These are phyloP conservation scores for slime mould (Dictyostelium discoideum) DNA, from an alignment of 78 protist genomes.

Conservation along the genomic window DNA sequence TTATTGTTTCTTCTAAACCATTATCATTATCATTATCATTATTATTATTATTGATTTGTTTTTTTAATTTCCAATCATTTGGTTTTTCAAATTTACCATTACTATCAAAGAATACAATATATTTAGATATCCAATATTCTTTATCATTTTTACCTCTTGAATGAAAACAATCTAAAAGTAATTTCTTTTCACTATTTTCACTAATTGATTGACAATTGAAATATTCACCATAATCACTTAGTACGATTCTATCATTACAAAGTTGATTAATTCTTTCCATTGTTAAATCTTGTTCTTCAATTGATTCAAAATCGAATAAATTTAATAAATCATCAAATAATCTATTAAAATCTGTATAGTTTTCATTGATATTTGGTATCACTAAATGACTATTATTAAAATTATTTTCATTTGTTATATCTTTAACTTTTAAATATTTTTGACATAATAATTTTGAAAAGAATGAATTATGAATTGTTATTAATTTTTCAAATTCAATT, in stretches of 20 bases:
- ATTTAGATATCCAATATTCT: conserved; percentile 20
- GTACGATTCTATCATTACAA: background rate
- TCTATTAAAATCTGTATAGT: background rate
- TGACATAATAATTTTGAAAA: background rate
- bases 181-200: background rate
- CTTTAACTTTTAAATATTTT: background rate
- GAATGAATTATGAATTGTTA: background rate
- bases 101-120: conserved; percentile 2
- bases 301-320: background rate
- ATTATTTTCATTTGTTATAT: background rate
- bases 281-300: background rate
- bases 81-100: conserved; percentile 39
- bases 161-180: background rate
- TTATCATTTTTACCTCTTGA: background rate
- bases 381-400: background rate
- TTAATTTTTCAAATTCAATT: background rate
- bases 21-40: too few species aligned
- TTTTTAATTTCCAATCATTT: conserved; percentile 2
- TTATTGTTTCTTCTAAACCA: too few species aligned
- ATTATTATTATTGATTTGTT: background rate
- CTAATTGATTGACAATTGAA: background rate
- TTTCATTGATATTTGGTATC: background rate
- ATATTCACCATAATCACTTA: background rate
- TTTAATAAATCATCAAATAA: background rate
- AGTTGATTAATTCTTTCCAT: background rate